Evolutionary conservation across 441 rosid species (phyloP), one percentile per base, ranked within the genome.

Genomic region (Aquilaria agallochum): DNA sequence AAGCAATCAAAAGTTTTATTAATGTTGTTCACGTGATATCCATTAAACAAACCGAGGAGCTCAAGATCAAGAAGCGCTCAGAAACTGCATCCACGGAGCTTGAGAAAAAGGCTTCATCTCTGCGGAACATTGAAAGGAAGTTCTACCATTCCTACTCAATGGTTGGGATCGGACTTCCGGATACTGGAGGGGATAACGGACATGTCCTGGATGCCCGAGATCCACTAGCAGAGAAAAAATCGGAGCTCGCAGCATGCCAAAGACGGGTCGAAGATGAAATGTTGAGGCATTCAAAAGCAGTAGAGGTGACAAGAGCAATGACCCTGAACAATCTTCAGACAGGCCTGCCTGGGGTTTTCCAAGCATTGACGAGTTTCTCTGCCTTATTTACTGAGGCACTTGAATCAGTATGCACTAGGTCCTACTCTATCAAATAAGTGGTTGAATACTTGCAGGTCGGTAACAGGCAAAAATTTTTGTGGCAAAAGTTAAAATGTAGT

Each of bases 1-100:
- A 85, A 78, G 97, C 98, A 66, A 93, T 93, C 77, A 93, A 88
- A 79, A 93, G 98, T 82, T 90, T 93, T 57, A 76, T 88, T 73
- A 81, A 84, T 0, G 83, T 93, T 47, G 90, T 93, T 48, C 93
- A 80, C 11, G 98, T 71, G 70, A 93, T 93, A 72, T 80, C 87
- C 0, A 71, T 51, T 13, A 84, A 93, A 70, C 98, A 93, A 73
- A 53, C 75, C 0, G 98, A 87, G 69, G 98, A 93, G 73, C 75
- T 88, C 47, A 93, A 88, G 83, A 73, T 85, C 30, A 85, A 81
- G 69, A 93, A 86, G 71, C 72, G 84, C 73, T 84, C 91, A 0
- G 97, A 90, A 60, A 60, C 76, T 48, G 90, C 84, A 31, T 82
- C 96, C 0, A 88, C 82, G 72, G 98, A 93, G 75, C 89, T 90